A percentile compares a stretch with the other conserved stretches of the same genome.
Conservation (phyloP, 345 rosid species). For the Salix purpurea region DNA sequence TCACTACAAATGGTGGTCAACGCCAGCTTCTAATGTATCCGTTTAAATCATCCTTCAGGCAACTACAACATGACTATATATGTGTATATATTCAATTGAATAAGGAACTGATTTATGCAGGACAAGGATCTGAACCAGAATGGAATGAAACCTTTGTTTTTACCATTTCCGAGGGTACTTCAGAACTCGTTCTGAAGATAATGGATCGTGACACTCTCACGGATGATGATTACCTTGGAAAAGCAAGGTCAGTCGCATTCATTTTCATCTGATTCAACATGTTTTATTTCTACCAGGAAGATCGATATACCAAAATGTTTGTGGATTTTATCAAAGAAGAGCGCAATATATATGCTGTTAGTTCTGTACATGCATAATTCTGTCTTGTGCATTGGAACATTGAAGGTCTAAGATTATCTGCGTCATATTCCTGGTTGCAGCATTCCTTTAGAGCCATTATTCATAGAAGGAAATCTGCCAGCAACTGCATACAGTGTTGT, state of each 20-base stretch:
- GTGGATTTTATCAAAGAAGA: no score
- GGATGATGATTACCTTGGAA: constrained; percentile 29
- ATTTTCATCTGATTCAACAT: background rate
- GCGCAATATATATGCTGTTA: no score
- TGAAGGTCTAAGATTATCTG: background rate
- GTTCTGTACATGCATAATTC: no score
- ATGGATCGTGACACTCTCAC: constrained; percentile 24
- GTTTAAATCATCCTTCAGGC: no score
- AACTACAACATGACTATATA: no score
- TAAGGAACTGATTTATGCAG: constrained; percentile 26
- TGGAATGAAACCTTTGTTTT: constrained; percentile 38
- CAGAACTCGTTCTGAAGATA: constrained; percentile 24
- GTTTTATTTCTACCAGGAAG: no score
- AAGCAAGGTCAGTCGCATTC: constrained; percentile 23
- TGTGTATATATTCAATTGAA: background rate
- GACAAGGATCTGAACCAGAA: constrained; percentile 30
- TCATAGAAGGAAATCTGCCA: constrained; percentile 50
- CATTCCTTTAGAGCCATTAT: constrained; percentile 55
- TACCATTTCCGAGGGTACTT: constrained; percentile 15
- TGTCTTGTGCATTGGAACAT: background rate
- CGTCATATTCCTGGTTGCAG: constrained; percentile 28
- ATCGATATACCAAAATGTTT: no score
- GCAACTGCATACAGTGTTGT: constrained; percentile 66
- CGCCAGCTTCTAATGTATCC: no score
- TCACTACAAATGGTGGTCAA: no score